A percentile compares a stretch with the other conserved stretches of the same genome.
These are phyloP conservation scores for Cadophora luteo-olivacea DNA, from an alignment of 2,329 filamentous ascomycete species.

Conservation along the genomic window DNA sequence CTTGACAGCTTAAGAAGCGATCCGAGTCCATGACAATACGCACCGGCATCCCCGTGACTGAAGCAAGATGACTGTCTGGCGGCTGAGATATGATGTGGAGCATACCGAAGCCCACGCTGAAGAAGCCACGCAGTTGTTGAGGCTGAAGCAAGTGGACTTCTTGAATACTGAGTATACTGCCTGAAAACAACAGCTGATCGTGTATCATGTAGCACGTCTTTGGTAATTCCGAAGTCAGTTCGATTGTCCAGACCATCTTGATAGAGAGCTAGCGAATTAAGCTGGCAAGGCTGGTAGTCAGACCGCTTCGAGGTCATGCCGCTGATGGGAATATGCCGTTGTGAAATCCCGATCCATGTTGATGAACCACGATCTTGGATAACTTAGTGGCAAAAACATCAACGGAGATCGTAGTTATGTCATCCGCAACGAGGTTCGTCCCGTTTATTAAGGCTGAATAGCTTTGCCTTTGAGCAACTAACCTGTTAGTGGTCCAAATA, in stretches of 20 bases:
- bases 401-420: slow-evolving; percentile 1
- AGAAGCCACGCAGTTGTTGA: neutral
- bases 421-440: slow-evolving; percentile 1
- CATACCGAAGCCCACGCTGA: neutral
- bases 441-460: slow-evolving; percentile 5
- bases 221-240: neutral
- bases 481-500: neutral
- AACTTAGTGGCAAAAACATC: neutral
- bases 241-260: no score
- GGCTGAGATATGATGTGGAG: neutral
- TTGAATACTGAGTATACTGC: neutral
- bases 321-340: neutral
- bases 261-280: no score
- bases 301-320: neutral
- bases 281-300: neutral
- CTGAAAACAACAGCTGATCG: neutral
- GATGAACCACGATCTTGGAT: neutral
- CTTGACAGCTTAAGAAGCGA: neutral
- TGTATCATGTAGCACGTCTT: neutral
- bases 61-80: neutral
- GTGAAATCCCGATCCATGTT: neutral
- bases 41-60: neutral
- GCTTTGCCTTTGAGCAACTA: neutral
- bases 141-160: neutral
- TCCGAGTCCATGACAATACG: neutral